Conservation (phyloP, 2,329 filamentous ascomycete genomes). For the Xylariaceae sp. region DNA sequence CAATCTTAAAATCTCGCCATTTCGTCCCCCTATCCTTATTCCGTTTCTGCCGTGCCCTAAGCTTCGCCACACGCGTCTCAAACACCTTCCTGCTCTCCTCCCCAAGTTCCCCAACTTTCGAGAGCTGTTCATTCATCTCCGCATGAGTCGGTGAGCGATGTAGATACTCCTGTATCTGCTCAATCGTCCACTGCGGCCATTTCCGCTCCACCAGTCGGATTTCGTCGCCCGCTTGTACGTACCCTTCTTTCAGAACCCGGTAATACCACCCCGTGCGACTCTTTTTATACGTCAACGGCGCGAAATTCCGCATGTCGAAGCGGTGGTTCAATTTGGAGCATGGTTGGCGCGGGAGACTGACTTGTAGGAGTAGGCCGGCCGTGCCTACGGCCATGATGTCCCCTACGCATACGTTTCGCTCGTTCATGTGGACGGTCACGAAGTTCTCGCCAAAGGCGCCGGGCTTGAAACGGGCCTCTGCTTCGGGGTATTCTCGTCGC, state of each 20-base stretch:
- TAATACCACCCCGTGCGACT: conserved; percentile 63
- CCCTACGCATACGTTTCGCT: conserved; percentile 60
- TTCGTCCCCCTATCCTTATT: conserved; percentile 22
- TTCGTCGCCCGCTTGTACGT: conserved; percentile 50
- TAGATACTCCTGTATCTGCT: conserved; percentile 57
- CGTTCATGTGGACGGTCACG: conserved; percentile 52
- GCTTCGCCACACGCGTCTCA: conserved; percentile 44
- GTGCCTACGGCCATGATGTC: conserved; percentile 45
- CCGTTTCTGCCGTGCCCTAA: conserved; percentile 31
- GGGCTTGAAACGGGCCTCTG: conserved; percentile 45
- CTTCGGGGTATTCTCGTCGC: conserved; percentile 47
- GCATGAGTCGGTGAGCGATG: conserved; percentile 48
- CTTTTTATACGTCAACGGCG: conserved; percentile 49
- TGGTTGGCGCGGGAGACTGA: conserved; percentile 56
- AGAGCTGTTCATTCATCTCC: conserved; percentile 48
- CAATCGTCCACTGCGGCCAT: conserved; percentile 57
- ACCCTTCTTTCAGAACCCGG: conserved; percentile 51
- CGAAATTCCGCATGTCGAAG: conserved; percentile 58
- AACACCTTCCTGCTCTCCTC: conserved; percentile 46
- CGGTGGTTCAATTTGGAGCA: conserved; percentile 66
- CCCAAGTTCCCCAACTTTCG: conserved; percentile 45
- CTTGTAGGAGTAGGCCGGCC: conserved; percentile 47
- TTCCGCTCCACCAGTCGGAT: conserved; percentile 50
- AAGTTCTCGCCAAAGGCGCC: conserved; percentile 63
- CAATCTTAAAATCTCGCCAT: conserved; percentile 45